Conservation (phyloP, 768 basidiomycete genomes). For the Cubamyces sp. region DNA sequence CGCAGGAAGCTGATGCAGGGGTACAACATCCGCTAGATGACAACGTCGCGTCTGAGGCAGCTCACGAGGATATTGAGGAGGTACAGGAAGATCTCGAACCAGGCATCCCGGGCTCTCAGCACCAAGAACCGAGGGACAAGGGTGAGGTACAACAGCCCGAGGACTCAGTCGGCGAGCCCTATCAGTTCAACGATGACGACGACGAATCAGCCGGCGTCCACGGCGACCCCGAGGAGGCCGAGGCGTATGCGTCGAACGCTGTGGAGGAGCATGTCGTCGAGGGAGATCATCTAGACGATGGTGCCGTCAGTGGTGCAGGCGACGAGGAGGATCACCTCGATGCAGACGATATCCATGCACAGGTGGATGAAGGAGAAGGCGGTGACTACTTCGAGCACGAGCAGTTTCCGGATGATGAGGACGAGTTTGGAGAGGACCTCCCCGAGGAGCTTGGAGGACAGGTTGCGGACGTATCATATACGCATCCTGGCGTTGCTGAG, state of each 20-base stretch:
- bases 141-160: too few species aligned
- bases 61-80: background rate
- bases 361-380: conserved; percentile 38
- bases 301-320: background rate
- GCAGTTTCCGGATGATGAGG: conserved; percentile 40
- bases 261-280: too few species aligned
- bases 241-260: too few species aligned
- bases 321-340: conserved; percentile 28
- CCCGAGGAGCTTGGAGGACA: conserved; percentile 36
- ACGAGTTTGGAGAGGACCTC: conserved; percentile 40
- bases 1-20: too few species aligned
- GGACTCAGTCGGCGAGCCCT: too few species aligned
- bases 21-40: too few species aligned
- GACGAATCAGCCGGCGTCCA: too few species aligned
- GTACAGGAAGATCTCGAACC: too few species aligned
- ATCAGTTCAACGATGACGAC: too few species aligned
- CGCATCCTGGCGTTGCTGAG: conserved; percentile 1
- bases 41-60: background rate
- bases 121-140: too few species aligned
- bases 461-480: conserved; percentile 57
- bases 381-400: conserved; percentile 39
- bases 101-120: too few species aligned
- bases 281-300: conserved; percentile 12
- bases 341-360: conserved; percentile 36
- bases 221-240: too few species aligned